A percentile compares a stretch with the other conserved stretches of the same genome.
Conservation (phyloP, 345 rosid genomes). For the Salix viminalis region DNA sequence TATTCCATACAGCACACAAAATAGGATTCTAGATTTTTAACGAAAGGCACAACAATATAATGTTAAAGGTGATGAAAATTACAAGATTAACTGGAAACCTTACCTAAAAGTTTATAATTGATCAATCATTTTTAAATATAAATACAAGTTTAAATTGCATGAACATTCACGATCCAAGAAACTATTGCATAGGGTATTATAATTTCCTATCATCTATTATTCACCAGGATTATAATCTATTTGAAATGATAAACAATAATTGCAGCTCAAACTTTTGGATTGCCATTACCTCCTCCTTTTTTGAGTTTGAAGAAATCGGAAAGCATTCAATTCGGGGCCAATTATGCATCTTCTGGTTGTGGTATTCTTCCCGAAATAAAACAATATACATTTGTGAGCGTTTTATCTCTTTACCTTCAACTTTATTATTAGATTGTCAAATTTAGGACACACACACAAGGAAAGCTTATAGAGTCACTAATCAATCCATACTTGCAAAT, state of each 20-base stretch:
- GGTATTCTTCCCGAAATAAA: not conserved
- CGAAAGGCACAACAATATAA: too few species aligned
- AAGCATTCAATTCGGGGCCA: not conserved
- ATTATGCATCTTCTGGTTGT: not conserved
- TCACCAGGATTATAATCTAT: too few species aligned
- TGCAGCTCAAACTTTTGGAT: not conserved
- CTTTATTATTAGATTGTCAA: too few species aligned
- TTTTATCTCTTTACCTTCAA: not conserved
- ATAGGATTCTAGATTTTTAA: too few species aligned
- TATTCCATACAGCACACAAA: too few species aligned
- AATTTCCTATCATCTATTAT: too few species aligned
- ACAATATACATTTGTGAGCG: not conserved
- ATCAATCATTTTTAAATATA: too few species aligned
- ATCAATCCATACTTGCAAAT: not conserved
- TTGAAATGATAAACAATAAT: not conserved
- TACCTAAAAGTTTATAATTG: too few species aligned
- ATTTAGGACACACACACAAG: not conserved
- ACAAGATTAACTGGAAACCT: too few species aligned
- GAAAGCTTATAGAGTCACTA: not conserved
- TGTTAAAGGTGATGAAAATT: too few species aligned
- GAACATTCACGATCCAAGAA: not conserved
- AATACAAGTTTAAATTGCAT: not conserved
- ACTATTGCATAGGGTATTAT: too few species aligned
- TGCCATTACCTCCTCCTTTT: not conserved
- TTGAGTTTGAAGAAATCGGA: not conserved